A percentile compares a stretch with the other conserved stretches of the same genome.
These are phyloP conservation scores for Phellopilus nigrolimitatus DNA, from an alignment of 1,284 basidiomycete species.

Conservation along the genomic window DNA sequence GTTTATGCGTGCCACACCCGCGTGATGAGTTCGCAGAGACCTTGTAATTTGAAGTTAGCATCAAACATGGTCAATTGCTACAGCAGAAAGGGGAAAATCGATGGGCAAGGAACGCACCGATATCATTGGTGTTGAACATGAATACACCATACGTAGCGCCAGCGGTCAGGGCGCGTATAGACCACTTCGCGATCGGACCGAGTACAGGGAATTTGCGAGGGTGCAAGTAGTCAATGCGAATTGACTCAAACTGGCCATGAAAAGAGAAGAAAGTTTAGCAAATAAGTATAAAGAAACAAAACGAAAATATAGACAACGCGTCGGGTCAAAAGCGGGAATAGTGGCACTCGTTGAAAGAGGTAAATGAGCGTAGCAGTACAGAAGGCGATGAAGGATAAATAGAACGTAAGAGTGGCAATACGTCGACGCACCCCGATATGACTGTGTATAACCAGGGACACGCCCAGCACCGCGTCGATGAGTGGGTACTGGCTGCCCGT, in stretches of 20 bases:
- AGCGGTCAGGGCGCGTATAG: slow-evolving; percentile 72
- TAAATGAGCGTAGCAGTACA: too few species aligned
- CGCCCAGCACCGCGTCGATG: slow-evolving; percentile 83
- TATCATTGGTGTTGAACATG: slow-evolving; percentile 96
- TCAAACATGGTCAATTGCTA: neutral
- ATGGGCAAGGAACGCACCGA: slow-evolving; percentile 55
- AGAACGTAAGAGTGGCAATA: neutral
- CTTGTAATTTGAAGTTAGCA: too few species aligned
- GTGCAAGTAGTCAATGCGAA: slow-evolving; percentile 88
- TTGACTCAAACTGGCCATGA: slow-evolving; percentile 58
- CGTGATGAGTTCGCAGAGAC: slow-evolving; percentile 67
- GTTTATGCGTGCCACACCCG: slow-evolving; percentile 59
- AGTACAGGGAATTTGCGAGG: slow-evolving; percentile 86
- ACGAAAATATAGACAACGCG: too few species aligned
- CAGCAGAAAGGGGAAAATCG: slow-evolving; percentile 15
- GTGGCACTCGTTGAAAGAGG: too few species aligned
- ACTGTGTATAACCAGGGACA: slow-evolving; percentile 88
- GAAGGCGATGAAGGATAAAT: neutral
- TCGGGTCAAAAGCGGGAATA: too few species aligned
- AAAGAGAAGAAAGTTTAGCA: neutral
- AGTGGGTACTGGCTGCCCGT: slow-evolving; percentile 73
- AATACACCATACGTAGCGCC: slow-evolving; percentile 90
- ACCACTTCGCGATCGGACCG: slow-evolving; percentile 71
- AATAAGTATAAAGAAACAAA: neutral
- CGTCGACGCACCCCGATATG: slow-evolving; percentile 89